A percentile compares a stretch with the other conserved stretches of the same genome.
Evolutionary conservation across 1,284 basidiomycete genomes (phyloP).

Genomic region (Agaricales sp.): DNA sequence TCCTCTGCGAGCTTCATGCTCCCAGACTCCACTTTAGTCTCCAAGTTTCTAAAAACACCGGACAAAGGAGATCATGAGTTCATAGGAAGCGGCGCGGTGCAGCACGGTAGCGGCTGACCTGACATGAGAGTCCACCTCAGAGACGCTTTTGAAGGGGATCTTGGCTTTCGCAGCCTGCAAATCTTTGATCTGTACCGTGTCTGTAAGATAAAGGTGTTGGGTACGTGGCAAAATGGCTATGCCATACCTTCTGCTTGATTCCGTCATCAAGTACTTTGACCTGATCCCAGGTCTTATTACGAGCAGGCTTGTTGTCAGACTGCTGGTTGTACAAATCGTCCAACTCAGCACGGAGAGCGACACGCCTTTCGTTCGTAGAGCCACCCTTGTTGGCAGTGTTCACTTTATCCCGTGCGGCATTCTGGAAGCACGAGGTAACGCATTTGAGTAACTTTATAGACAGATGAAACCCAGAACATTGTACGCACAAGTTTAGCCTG

Average conservation of each 20-base stretch:
- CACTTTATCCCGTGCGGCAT: conserved; percentile 74
- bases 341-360: conserved; percentile 72
- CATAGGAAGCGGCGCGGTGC: conserved; percentile 8
- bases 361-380: conserved; percentile 64
- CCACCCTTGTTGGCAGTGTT: conserved; percentile 46
- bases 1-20: conserved; percentile 92
- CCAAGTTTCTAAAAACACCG: conserved; percentile 50
- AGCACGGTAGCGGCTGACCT: conserved; percentile 19
- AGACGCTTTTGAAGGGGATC: conserved; percentile 74
- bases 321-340: conserved; percentile 77
- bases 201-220: conserved; percentile 7
- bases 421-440: conserved; percentile 34
- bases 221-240: conserved; percentile 4
- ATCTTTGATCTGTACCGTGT: conserved; percentile 65
- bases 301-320: conserved; percentile 66
- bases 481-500: conserved; percentile 71
- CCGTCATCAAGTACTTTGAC: conserved; percentile 75
- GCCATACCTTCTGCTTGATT: conserved; percentile 74
- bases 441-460: not conserved
- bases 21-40: conserved; percentile 88
- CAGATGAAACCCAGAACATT: conserved; percentile 2
- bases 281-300: conserved; percentile 76
- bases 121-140: conserved; percentile 86
- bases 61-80: too few relatives aligned
- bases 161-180: conserved; percentile 79